Evolutionary conservation across 2,329 filamentous ascomycete species (phyloP).

Genomic region (Xylariaceae sp.): DNA sequence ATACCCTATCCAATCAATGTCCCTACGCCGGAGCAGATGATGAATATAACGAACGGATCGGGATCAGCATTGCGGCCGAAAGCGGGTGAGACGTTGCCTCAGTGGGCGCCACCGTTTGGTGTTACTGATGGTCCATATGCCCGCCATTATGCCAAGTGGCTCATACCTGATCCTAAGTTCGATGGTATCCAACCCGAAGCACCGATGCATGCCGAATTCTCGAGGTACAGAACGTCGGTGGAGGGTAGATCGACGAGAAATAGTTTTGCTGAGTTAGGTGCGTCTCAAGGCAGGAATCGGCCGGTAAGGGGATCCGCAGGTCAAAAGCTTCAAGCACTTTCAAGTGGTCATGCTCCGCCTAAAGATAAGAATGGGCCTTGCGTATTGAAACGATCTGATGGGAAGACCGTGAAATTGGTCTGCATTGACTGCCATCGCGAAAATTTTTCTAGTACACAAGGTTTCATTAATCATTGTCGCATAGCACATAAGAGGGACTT

Average conservation of each 20-base stretch:
- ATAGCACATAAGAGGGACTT: slow-evolving; percentile 93
- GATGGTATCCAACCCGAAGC: slow-evolving; percentile 65
- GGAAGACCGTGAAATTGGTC: slow-evolving; percentile 83
- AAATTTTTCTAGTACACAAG: slow-evolving; percentile 94
- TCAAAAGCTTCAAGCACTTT: slow-evolving; percentile 69
- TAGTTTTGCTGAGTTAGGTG: slow-evolving; percentile 61
- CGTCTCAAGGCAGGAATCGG: slow-evolving; percentile 52
- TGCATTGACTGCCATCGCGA: slow-evolving; percentile 87
- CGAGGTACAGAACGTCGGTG: slow-evolving; percentile 49
- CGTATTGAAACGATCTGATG: slow-evolving; percentile 83
- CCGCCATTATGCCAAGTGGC: slow-evolving; percentile 93
- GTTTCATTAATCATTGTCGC: slow-evolving; percentile 99
- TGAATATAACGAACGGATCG: slow-evolving; percentile 72
- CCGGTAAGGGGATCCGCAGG: slow-evolving; percentile 53
- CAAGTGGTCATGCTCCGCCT: slow-evolving; percentile 70
- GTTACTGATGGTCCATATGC: slow-evolving; percentile 91
- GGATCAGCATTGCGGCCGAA: slow-evolving; percentile 69
- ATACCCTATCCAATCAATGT: slow-evolving; percentile 83
- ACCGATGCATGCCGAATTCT: slow-evolving; percentile 45
- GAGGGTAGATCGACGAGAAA: slow-evolving; percentile 83
- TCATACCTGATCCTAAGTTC: slow-evolving; percentile 85
- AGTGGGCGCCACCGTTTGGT: slow-evolving; percentile 85
- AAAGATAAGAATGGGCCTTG: slow-evolving; percentile 84
- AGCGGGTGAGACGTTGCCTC: slow-evolving; percentile 66
- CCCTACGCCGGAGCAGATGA: slow-evolving; percentile 67